Percentiles rank a stretch among this genome's conserved stretches.
phyloP scores from a whole-genome alignment of 1,284 basidiomycete species.

The Schizophyllum commune region DNA sequence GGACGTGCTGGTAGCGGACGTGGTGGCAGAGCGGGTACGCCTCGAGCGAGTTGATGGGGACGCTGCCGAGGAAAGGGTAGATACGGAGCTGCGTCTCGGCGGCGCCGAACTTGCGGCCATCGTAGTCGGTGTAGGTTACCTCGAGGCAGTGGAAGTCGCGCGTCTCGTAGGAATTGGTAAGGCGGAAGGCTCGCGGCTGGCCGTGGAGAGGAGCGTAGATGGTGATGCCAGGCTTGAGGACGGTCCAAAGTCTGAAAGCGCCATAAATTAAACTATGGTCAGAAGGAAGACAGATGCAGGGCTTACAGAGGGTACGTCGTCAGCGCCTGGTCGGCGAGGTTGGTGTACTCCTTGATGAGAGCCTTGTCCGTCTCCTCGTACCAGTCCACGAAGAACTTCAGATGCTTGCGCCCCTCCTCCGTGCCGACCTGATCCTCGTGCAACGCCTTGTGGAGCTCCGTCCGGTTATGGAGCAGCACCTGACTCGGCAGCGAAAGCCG shows the following conservation, averaged over 20 bases:
- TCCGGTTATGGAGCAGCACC: constrained; percentile 3
- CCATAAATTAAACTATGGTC: no score
- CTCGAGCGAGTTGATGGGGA: constrained; percentile 40
- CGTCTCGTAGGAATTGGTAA: constrained; percentile 23
- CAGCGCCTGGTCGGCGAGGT: constrained; percentile 6
- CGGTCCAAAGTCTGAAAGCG: constrained; percentile 6
- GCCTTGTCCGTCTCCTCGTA: background rate
- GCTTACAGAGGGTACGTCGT: constrained; percentile 7
- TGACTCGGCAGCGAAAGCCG: constrained; percentile 2
- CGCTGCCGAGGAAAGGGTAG: constrained; percentile 35
- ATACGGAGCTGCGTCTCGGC: constrained; percentile 34
- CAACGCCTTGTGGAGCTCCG: constrained; percentile 6
- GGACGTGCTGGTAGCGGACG: constrained; percentile 27
- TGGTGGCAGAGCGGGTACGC: constrained; percentile 46
- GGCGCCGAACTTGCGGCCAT: constrained; percentile 21
- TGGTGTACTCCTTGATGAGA: constrained; percentile 4
- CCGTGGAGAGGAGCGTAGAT: constrained; percentile 9
- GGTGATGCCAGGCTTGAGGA: constrained; percentile 7
- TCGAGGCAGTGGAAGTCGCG: constrained; percentile 37
- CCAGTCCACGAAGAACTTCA: constrained; percentile 6
- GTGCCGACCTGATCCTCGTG: constrained; percentile 1
- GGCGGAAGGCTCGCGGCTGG: constrained; percentile 8
- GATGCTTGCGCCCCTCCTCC: constrained; percentile 3
- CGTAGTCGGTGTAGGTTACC: constrained; percentile 22
- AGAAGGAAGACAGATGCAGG: background rate